These are phyloP conservation scores for Candida chilensis DNA, from an alignment of 805 yeast genomes.

Conservation along the genomic window DNA sequence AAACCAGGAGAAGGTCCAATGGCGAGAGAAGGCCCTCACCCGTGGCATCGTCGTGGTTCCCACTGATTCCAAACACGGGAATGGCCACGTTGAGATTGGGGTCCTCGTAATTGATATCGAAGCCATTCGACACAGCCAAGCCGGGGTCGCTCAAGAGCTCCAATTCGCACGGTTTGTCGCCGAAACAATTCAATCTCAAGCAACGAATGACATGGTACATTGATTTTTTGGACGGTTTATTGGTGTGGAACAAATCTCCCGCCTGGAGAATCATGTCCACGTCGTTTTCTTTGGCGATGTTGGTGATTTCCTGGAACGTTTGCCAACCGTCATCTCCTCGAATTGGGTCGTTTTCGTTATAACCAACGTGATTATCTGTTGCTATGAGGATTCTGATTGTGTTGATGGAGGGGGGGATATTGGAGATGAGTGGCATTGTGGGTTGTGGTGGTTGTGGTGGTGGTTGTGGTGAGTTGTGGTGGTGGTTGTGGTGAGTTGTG, in stretches of 20 bases:
- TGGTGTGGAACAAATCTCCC: slow-evolving; percentile 89
- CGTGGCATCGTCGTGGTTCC: slow-evolving; percentile 95
- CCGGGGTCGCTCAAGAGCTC: slow-evolving; percentile 77
- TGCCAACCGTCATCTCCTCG: slow-evolving; percentile 85
- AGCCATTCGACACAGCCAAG: slow-evolving; percentile 50
- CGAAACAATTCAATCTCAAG: slow-evolving; percentile 65
- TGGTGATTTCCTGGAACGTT: slow-evolving; percentile 79
- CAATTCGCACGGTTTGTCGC: slow-evolving; percentile 80
- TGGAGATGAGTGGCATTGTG: slow-evolving; percentile 30
- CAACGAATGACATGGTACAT: slow-evolving; percentile 74
- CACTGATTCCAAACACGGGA: slow-evolving; percentile 88
- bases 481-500: too few species aligned
- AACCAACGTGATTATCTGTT: slow-evolving; percentile 96
- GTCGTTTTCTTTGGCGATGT: slow-evolving; percentile 56
- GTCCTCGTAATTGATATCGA: slow-evolving; percentile 82
- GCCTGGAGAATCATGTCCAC: slow-evolving; percentile 87
- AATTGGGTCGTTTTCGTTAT: slow-evolving; percentile 80
- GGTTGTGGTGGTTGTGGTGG: too few species aligned
- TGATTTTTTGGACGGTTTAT: slow-evolving; percentile 83
- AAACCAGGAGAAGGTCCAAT: slow-evolving; percentile 70
- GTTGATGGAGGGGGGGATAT: slow-evolving; percentile 43
- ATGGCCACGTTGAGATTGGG: slow-evolving; percentile 81
- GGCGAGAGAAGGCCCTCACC: slow-evolving; percentile 81
- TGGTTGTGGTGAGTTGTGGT: too few species aligned
- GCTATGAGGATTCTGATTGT: slow-evolving; percentile 76